A percentile compares a stretch with the other conserved stretches of the same genome.
Conservation (phyloP, 306 rosid genomes). For the Ormosia semicastrata region DNA sequence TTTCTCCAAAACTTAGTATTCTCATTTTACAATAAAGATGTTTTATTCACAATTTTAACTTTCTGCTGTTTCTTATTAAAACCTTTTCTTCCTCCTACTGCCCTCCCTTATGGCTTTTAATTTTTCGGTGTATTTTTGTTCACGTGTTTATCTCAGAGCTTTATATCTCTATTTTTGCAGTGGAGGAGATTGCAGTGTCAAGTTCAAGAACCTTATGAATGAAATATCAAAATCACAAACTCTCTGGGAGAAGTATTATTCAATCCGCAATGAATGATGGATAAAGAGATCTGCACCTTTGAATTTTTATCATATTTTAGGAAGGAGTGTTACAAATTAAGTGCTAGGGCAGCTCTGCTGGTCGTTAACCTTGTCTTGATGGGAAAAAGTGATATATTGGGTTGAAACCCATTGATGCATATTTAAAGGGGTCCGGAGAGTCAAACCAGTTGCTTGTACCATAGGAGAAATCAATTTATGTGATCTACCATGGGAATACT, state of each 20-base stretch:
- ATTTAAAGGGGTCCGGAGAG: not conserved
- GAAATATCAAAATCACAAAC: conserved; percentile 82
- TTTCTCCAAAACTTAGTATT: not conserved
- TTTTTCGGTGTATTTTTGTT: not conserved
- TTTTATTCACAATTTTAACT: not conserved
- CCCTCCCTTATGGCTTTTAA: not conserved
- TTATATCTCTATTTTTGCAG: conserved; percentile 48
- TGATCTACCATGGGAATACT: conserved; percentile 21
- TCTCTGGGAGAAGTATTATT: conserved; percentile 75
- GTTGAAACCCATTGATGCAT: conserved; percentile 22
- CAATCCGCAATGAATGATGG: conserved; percentile 86
- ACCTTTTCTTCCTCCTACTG: not conserved
- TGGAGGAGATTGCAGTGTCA: conserved; percentile 94
- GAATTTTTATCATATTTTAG: not conserved
- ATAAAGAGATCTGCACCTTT: not conserved
- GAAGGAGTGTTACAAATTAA: conserved; percentile 15
- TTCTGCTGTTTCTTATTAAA: not conserved
- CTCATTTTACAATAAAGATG: not conserved
- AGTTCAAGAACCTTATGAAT: conserved; percentile 88
- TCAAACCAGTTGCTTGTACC: conserved; percentile 23
- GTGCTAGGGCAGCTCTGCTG: conserved; percentile 20
- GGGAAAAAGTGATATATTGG: conserved; percentile 8
- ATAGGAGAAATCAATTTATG: conserved; percentile 19
- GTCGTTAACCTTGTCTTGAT: not conserved
- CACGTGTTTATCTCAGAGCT: not conserved